Evolutionary conservation across 495 filamentous ascomycete species (phyloP).

Genomic region (Podospora comata): DNA sequence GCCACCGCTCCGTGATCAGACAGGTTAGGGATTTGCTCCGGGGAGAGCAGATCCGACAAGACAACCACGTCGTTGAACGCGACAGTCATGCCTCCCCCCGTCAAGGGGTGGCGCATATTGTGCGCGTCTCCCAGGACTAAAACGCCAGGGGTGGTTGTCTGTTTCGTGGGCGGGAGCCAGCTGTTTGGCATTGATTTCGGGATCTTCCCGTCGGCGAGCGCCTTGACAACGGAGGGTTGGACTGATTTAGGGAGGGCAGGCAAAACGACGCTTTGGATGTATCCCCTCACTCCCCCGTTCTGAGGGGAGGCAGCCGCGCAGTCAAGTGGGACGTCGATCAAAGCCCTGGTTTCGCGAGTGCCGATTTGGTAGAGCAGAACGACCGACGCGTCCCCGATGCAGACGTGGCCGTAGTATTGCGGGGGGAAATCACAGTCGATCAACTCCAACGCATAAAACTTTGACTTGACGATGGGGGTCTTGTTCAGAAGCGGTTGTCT

Average conservation of each 20-base stretch:
- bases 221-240: constrained; percentile 68
- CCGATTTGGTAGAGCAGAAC: constrained; percentile 97
- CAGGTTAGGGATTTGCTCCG: constrained; percentile 63
- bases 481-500: constrained; percentile 72
- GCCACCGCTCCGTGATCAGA: constrained; percentile 60
- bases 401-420: constrained; percentile 77
- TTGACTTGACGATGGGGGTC: constrained; percentile 66
- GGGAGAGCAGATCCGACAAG: constrained; percentile 66
- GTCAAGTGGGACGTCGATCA: constrained; percentile 86
- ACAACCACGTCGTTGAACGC: constrained; percentile 84
- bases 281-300: constrained; percentile 76
- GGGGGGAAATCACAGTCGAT: constrained; percentile 77
- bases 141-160: constrained; percentile 68
- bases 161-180: constrained; percentile 72
- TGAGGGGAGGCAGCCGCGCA: constrained; percentile 64
- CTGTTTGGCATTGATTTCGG: constrained; percentile 87
- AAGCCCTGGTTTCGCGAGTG: constrained; percentile 83
- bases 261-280: constrained; percentile 72
- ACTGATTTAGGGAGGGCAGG: constrained; percentile 71
- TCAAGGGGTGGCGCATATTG: constrained; percentile 96
- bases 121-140: constrained; percentile 85
- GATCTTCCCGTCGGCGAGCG: constrained; percentile 70
- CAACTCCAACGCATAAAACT: constrained; percentile 90
- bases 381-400: constrained; percentile 74
- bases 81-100: constrained; percentile 94